Evolutionary conservation across 2,329 filamentous ascomycete species (phyloP).

Genomic region (Pseudohalonectria lignicola): DNA sequence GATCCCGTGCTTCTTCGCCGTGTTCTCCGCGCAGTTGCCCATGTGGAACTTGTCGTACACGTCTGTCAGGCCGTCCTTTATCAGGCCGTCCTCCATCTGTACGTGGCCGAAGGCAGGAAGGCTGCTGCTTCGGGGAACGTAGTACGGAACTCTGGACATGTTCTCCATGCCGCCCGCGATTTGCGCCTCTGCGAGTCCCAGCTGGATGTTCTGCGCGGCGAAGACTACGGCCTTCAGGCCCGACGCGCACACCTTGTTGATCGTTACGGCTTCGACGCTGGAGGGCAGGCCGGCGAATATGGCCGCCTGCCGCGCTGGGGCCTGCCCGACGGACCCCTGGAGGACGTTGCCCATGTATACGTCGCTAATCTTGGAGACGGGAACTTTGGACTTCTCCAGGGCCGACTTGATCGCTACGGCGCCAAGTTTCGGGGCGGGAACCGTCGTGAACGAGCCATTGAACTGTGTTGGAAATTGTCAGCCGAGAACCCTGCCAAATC

Average conservation of each 20-base stretch:
- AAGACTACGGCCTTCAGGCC: slow-evolving; percentile 86
- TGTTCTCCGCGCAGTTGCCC: slow-evolving; percentile 93
- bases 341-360: slow-evolving; percentile 98
- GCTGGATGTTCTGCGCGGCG: slow-evolving; percentile 88
- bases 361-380: slow-evolving; percentile 70
- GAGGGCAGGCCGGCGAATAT: slow-evolving; percentile 78
- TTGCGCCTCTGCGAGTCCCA: slow-evolving; percentile 79
- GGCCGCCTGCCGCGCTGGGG: slow-evolving; percentile 81
- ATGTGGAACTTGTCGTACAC: slow-evolving; percentile 97
- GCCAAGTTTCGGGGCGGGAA: slow-evolving; percentile 80
- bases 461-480: slow-evolving; percentile 44
- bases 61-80: slow-evolving; percentile 92
- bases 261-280: slow-evolving; percentile 77
- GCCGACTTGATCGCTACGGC: slow-evolving; percentile 88
- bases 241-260: slow-evolving; percentile 98
- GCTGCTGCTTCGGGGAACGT: slow-evolving; percentile 70
- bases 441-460: slow-evolving; percentile 78
- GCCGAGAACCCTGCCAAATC: too few relatives aligned
- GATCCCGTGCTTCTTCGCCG: slow-evolving; percentile 76
- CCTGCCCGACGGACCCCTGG: slow-evolving; percentile 72
- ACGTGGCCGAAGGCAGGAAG: slow-evolving; percentile 80
- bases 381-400: slow-evolving; percentile 74
- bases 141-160: slow-evolving; percentile 91
- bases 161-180: slow-evolving; percentile 97
- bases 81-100: slow-evolving; percentile 80